Evolutionary conservation across 2,329 filamentous ascomycete species (phyloP), one percentile per base, ranked within the genome.

Genomic region (Cytospora paraplurivora): DNA sequence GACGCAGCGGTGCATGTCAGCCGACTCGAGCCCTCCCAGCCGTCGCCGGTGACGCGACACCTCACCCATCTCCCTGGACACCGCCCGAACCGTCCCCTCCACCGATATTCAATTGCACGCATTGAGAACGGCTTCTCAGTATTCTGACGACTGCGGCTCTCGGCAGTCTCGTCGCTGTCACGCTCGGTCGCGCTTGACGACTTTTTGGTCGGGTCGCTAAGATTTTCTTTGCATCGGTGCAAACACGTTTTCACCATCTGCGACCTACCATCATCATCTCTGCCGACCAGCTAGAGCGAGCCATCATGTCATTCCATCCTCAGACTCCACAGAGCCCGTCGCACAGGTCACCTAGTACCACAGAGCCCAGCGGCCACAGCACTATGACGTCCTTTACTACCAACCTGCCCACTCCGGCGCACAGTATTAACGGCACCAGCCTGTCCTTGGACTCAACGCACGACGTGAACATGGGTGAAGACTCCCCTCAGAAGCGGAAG

Each of bases 311-410:
- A 77, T 87, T 85, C 80, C 85, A 88, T 75, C 86, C 86, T 70
- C 85, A 85, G 72, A 88, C 86, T 70, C 86, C 86, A 73, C 85
- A 88, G 80, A 88, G 86, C 74, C 86, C 86, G 73, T 87, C 84
- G 73, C 83, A 86, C 73, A 79, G 82, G 72, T 86, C 83, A 68
- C 82, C 83, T 67, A 82, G 78, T 70, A 82, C 79, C 69, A 81
- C 78, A 72, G 83, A 84, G 70, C 77, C 76, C 69, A 77, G 80
- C 77, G 78, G 79, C 72, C 79, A 78, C 69, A 79, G 76, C 69
- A 84, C 83, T 62, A 82, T 82, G 73, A 77, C 79, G 63, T 80
- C 79, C 63, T 78, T 79, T 68, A 78, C 81, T 59, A 79, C 80
- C 67, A 81, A 84, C 53, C 76, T 88, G 67, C 86, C 85, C 44